Evolutionary conservation across 2,329 filamentous ascomycete species (phyloP).

Genomic region (Colletotrichum siamense): DNA sequence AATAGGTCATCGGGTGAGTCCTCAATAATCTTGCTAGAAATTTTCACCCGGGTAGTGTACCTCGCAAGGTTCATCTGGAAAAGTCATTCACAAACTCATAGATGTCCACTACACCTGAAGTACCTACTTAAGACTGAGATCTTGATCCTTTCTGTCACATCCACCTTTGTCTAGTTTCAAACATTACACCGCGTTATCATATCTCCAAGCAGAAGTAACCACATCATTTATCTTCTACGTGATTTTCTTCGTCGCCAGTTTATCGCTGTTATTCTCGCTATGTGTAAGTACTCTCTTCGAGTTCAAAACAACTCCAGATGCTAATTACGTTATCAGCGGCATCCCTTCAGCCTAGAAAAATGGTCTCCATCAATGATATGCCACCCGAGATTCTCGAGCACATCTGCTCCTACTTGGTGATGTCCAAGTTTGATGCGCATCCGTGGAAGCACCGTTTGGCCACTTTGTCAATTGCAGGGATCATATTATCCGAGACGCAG

Average conservation of each 20-base stretch:
- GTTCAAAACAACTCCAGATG: neutral
- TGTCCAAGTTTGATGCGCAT: accelerated
- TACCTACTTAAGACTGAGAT: neutral
- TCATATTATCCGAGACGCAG: neutral
- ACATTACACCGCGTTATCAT: neutral
- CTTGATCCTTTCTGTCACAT: neutral
- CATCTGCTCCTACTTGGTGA: neutral
- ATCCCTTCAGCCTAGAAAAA: accelerated
- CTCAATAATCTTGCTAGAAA: neutral
- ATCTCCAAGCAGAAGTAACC: accelerated
- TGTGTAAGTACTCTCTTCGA: neutral
- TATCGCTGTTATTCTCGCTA: neutral
- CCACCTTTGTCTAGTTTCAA: neutral
- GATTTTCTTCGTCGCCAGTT: accelerated
- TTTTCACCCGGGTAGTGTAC: accelerated
- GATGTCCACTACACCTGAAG: neutral
- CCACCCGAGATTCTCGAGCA: neutral
- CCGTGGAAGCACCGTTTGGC: neutral
- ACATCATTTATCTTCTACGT: accelerated
- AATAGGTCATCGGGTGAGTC: neutral
- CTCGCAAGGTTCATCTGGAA: neutral
- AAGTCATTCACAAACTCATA: neutral
- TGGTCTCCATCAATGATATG: neutral
- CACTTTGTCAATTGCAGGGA: accelerated
- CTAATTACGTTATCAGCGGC: neutral